phyloP scores from a whole-genome alignment of 2,329 filamentous ascomycete genomes.

The Cladosporium sp. region DNA sequence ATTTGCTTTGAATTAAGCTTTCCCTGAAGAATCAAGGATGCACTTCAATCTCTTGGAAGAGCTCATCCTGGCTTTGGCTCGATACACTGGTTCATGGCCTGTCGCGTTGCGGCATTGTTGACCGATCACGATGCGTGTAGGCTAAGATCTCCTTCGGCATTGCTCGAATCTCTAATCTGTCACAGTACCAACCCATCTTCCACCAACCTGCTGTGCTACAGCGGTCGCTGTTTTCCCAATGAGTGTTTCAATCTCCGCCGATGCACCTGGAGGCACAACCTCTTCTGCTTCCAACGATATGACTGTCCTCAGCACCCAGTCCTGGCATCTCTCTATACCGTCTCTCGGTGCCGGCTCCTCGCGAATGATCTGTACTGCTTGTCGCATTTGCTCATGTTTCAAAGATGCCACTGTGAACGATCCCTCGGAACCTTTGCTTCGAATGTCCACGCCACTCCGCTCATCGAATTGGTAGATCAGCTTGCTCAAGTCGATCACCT shows the following conservation, averaged over 20 bases:
- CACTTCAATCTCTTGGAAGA: not conserved
- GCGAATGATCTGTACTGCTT: constrained; percentile 13
- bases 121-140: not conserved
- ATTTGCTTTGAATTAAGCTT: not conserved
- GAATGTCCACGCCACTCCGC: constrained; percentile 16
- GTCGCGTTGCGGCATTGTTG: not conserved
- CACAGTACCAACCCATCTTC: not conserved
- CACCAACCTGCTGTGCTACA: not conserved
- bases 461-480: constrained; percentile 21
- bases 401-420: constrained; percentile 13
- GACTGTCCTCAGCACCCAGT: constrained; percentile 23
- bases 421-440: constrained; percentile 20
- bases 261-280: constrained; percentile 15
- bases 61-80: not conserved
- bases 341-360: constrained; percentile 23
- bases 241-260: not conserved
- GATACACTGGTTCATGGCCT: not conserved
- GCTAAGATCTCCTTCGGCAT: not conserved
- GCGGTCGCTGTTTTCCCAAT: not conserved
- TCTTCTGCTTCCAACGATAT: constrained; percentile 24
- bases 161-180: not conserved
- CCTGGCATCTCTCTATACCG: constrained; percentile 22
- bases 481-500: not conserved
- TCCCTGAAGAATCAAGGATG: not conserved
- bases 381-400: constrained; percentile 1